Conservation (phyloP, 306 rosid genomes). For the Pterocarpus macrocarpus region DNA sequence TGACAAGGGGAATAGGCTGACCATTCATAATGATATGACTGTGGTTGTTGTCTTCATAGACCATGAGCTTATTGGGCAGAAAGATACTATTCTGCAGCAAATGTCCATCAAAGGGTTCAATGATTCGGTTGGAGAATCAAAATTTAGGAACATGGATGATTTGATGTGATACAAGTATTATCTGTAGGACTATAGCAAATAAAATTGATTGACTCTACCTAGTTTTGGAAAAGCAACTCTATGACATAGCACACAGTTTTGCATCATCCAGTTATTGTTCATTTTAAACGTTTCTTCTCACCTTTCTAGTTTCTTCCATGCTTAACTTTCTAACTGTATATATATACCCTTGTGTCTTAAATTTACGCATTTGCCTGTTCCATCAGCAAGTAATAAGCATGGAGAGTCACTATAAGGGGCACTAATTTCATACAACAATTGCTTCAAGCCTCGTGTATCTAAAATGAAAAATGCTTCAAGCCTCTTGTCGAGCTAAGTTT, state of each 20-base stretch:
- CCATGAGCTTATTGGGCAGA: conserved; percentile 56
- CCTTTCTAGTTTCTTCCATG: conserved; percentile 24
- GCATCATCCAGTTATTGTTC: conserved; percentile 44
- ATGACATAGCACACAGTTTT: conserved; percentile 42
- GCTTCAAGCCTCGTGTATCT: too few species aligned
- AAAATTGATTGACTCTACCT: conserved; percentile 46
- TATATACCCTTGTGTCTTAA: too few species aligned
- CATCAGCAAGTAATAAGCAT: too few species aligned
- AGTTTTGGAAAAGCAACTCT: conserved; percentile 39
- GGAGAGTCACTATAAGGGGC: too few species aligned
- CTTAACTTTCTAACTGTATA: conserved; percentile 16
- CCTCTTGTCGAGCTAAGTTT: too few species aligned
- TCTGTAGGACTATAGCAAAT: conserved; percentile 21
- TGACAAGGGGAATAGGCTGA: conserved; percentile 57
- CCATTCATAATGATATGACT: conserved; percentile 72
- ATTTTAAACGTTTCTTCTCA: conserved; percentile 39
- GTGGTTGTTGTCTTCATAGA: conserved; percentile 74
- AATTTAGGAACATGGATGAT: conserved; percentile 38
- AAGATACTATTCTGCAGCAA: conserved; percentile 42
- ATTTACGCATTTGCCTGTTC: too few species aligned
- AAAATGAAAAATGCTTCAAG: too few species aligned
- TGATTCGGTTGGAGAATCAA: conserved; percentile 60
- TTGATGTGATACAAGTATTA: conserved; percentile 4
- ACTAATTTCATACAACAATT: too few species aligned
- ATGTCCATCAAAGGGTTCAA: conserved; percentile 61